Base-by-base conservation (phyloP, 2,329 filamentous ascomycete species). In the Aotearoamyces nothofagi region DNA sequence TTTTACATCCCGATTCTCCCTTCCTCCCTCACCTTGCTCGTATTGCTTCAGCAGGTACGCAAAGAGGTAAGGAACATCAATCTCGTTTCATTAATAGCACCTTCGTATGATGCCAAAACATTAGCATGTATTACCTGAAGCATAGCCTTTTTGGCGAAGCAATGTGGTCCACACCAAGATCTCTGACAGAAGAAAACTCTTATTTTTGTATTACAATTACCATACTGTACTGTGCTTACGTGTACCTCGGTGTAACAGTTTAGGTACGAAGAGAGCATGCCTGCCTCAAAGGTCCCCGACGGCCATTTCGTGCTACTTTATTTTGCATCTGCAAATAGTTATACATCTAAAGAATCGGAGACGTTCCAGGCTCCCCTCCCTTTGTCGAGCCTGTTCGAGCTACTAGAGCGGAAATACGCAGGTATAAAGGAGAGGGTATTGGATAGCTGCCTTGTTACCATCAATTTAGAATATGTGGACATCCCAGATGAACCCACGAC, bases 381-480 rank as follows among this genome's bases (percentile, higher is more conserved):
- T 2, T 50, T 82, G 15, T 50, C 55, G 22, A 57, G 68, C 39
- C 62, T 92, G 13, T 83, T 82, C 43, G 53, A 56, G n/a, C 47
- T 57, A 36, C 61, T 92, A 5, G 81, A 92, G 45, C 54, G 65
- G 45, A 65, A 56, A 41, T 80, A 92, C 49, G 60, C 63, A 7
- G 80, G 79, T 22, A 79, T 92, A 29, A 65, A 56, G 38, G 56
- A 62, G 26, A 75, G 69, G 41, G 68, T 92, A 4, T 60, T 92
- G 27, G 62, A 63, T 35, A 80, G 73, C 34, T 82, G 76, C 47
- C 63, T 84, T 32, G 66, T 92, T 37, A 87, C 81, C 14, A 58
- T 92, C 46, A 90, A 92, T 41, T 56, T 87, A 30, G 67, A 81
- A 33, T 92, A 92, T 55, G 72, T 87, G 45, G 78, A 90, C 47